phyloP scores from a whole-genome alignment of 177 flowering plant species.

The Vitis hybrid region DNA sequence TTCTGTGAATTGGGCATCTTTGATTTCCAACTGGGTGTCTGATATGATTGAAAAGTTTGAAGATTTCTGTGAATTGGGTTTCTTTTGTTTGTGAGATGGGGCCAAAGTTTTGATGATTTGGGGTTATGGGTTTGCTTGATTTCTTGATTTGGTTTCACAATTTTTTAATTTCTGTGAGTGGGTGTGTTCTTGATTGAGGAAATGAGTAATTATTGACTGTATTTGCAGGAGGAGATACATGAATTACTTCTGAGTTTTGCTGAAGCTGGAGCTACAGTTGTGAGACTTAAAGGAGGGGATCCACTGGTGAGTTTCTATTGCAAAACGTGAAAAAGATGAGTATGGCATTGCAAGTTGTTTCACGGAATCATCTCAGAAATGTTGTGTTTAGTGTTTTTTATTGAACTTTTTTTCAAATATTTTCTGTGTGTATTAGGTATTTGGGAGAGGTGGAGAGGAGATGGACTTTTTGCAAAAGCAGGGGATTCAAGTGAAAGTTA shows the following conservation, averaged over 20 bases:
- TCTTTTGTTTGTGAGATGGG: background rate
- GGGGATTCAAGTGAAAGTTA: constrained; percentile 90
- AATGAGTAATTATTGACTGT: constrained; percentile 2
- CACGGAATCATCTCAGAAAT: background rate
- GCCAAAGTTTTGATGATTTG: background rate
- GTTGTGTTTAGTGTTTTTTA: constrained; percentile 1
- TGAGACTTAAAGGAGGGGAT: constrained; percentile 99
- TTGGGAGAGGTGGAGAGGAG: constrained; percentile 99
- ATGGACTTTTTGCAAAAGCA: constrained; percentile 95
- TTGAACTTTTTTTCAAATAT: background rate
- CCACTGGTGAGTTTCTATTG: constrained; percentile 67
- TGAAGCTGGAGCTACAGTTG: constrained; percentile 93
- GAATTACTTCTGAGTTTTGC: constrained; percentile 92
- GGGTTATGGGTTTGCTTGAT: background rate
- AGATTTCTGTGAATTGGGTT: background rate
- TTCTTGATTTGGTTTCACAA: background rate
- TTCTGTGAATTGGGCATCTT: background rate
- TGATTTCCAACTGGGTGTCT: constrained; percentile 7
- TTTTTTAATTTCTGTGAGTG: background rate
- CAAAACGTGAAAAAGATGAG: background rate
- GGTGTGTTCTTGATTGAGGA: background rate
- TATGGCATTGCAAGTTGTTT: background rate
- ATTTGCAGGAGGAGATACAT: constrained; percentile 85
- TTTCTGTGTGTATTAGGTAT: constrained; percentile 52
- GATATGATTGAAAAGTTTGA: background rate